Evolutionary conservation across 176 grass and related monocot genomes (phyloP), one percentile per base, ranked within the genome.

Genomic region (Avena insularis): DNA sequence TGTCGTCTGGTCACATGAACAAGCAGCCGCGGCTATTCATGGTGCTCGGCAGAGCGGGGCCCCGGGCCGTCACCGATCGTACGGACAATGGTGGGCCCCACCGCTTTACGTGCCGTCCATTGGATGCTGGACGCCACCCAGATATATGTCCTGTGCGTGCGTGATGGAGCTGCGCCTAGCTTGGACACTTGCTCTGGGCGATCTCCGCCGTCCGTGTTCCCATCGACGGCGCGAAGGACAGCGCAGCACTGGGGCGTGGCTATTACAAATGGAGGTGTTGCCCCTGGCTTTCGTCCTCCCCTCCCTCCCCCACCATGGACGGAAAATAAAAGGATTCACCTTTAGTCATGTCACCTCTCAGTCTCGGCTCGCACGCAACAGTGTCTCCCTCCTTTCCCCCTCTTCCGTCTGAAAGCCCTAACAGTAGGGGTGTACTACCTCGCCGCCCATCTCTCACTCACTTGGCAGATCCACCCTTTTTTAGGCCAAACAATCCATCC

Each of bases 401-500:
- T 9, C 85, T 75, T 75, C 66, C 82, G 82, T 86, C 78, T 57
- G 72, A 85, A 91, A 91, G 83, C 86, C 90, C 86, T 83, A 86
- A 85, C 23, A 86, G 90, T 29, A 29, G 29, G 1, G 29, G 29
- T 29, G 29, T 29, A 29, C 29, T 29, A 3, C 14, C 15, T 25
- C 85, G 11, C 74, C 56, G 56, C 66, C 81, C 81, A 81, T 77
- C 82, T 88, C 85, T 48, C 90, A 27, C 71, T 45, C 27, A 12
- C 71, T 65, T 55, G 86, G 43, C 63, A 47, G 70, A 86, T 88
- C 82, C 81, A 53, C 71, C 82, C 72, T 75, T 91, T 86, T 91
- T 91, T 78, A 82, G 90, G 82, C 90, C 86, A 78, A 85, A 86
- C 83, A 86, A 88, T 86, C 86, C 82, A 77, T 60, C 71, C 82